Evolutionary conservation across 2,329 filamentous ascomycete genomes (phyloP).

Genomic region (Diaporthe capsici): DNA sequence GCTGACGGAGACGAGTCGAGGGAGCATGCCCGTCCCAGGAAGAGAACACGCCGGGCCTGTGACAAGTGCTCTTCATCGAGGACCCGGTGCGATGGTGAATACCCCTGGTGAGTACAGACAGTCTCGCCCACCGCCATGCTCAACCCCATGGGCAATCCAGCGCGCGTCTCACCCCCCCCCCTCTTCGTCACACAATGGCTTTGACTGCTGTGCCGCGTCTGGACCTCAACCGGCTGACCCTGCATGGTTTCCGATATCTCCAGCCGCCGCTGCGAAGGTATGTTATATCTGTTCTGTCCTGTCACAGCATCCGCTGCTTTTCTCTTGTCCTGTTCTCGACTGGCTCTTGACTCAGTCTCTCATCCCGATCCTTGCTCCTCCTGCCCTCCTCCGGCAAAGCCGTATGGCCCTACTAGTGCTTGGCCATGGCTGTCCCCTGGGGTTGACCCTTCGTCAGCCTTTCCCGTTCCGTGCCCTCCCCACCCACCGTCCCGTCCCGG

Average conservation of each 20-base stretch:
- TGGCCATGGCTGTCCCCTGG: background rate
- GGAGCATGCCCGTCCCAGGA: slow-evolving; percentile 47
- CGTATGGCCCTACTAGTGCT: background rate
- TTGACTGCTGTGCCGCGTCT: background rate
- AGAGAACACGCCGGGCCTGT: slow-evolving; percentile 51
- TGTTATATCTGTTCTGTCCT: slow-evolving; percentile 37
- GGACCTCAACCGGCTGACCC: slow-evolving; percentile 14
- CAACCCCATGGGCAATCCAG: background rate
- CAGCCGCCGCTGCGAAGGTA: slow-evolving; percentile 55
- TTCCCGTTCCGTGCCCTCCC: background rate
- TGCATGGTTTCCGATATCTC: slow-evolving; percentile 39
- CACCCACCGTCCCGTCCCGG: background rate
- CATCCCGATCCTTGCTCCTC: background rate
- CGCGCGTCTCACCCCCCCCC: background rate
- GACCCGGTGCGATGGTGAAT: slow-evolving; percentile 59
- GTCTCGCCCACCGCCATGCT: no score
- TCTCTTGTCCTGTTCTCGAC: background rate
- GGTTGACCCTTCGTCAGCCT: slow-evolving; percentile 6
- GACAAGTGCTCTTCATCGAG: slow-evolving; percentile 57
- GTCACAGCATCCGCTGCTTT: background rate
- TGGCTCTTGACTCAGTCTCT: background rate
- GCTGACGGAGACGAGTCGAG: slow-evolving; percentile 48
- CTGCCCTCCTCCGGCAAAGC: background rate
- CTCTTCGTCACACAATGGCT: background rate
- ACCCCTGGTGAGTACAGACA: slow-evolving; percentile 53